A percentile compares a stretch with the other conserved stretches of the same genome.
These are phyloP conservation scores for Colletotrichum lini DNA, from an alignment of 2,329 filamentous ascomycete genomes.

Conservation along the genomic window DNA sequence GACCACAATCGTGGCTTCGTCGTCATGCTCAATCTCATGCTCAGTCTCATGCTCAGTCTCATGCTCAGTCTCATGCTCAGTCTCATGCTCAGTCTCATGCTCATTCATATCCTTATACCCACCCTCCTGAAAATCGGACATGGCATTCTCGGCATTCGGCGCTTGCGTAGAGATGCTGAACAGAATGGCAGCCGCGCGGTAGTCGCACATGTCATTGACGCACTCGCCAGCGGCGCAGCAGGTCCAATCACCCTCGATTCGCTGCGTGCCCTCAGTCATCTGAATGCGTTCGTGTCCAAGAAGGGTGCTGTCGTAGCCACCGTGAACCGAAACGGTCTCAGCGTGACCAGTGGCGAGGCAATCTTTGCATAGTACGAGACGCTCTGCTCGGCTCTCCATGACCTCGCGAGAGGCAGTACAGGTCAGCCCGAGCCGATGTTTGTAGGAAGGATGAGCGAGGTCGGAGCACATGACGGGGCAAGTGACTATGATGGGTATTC, in stretches of 20 bases:
- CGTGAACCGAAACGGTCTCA: not conserved
- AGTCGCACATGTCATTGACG: slow-evolving; percentile 2
- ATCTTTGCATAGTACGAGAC: not conserved
- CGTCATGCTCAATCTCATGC: not conserved
- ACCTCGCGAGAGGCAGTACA: not conserved
- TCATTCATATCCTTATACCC: too few species aligned
- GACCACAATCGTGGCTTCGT: not conserved
- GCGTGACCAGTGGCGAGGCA: not conserved
- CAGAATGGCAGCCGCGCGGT: slow-evolving; percentile 18
- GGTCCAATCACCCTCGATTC: slow-evolving; percentile 19
- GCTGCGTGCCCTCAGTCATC: not conserved
- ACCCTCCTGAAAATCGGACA: not conserved
- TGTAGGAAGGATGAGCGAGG: not conserved
- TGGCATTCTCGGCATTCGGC: not conserved
- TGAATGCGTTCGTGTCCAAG: too few species aligned
- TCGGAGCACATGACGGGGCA: slow-evolving; percentile 3
- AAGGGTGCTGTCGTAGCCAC: not conserved
- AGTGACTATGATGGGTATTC: not conserved
- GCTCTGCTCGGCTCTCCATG: not conserved
- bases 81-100: too few species aligned
- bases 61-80: not conserved
- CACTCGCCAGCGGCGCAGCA: slow-evolving; percentile 21
- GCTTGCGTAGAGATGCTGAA: not conserved
- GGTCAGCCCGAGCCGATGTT: slow-evolving; percentile 2
- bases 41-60: too few species aligned